phyloP scores from a whole-genome alignment of 148 eudicot species.

The Heliosperma pusillum region DNA sequence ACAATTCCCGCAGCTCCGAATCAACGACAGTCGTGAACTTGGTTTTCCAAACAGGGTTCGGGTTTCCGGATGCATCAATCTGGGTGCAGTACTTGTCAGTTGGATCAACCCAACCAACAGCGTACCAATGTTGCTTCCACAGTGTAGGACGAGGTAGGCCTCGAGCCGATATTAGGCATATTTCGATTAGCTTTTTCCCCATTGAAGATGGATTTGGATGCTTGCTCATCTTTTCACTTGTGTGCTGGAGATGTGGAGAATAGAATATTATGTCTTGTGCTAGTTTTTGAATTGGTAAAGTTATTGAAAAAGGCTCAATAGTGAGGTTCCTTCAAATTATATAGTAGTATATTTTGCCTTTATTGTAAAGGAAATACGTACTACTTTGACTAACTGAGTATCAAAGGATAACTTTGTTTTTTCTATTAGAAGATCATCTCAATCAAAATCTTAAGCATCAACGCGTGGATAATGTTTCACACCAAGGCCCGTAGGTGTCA shows the following conservation, averaged over 20 bases:
- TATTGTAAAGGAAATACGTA: constrained; percentile 4
- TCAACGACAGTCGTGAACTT: constrained; percentile 57
- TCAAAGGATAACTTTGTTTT: too few species aligned
- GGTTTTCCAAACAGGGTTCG: constrained; percentile 75
- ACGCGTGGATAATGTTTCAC: too few species aligned
- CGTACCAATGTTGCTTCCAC: constrained; percentile 79
- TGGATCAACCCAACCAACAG: constrained; percentile 84
- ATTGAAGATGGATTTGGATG: constrained; percentile 22
- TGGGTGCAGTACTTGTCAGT: constrained; percentile 68
- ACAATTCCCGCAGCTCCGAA: constrained; percentile 34
- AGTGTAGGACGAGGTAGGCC: constrained; percentile 56
- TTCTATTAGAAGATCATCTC: too few species aligned
- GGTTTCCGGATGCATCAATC: constrained; percentile 62
- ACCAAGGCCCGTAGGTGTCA: too few species aligned
- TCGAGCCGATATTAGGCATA: constrained; percentile 72
- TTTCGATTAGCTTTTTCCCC: constrained; percentile 63
- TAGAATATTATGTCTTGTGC: constrained; percentile 17
- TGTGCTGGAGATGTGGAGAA: constrained; percentile 9
- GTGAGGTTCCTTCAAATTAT: constrained; percentile 29
- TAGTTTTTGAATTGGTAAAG: constrained; percentile 34
- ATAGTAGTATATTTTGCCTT: constrained; percentile 36
- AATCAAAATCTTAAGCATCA: too few species aligned
- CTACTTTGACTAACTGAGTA: too few species aligned
- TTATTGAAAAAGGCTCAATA: constrained; percentile 15
- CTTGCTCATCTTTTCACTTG: constrained; percentile 12